Evolutionary conservation across 805 yeast species (phyloP), one percentile per base, ranked within the genome.

Genomic region (Wickerhamomyces silvicola): DNA sequence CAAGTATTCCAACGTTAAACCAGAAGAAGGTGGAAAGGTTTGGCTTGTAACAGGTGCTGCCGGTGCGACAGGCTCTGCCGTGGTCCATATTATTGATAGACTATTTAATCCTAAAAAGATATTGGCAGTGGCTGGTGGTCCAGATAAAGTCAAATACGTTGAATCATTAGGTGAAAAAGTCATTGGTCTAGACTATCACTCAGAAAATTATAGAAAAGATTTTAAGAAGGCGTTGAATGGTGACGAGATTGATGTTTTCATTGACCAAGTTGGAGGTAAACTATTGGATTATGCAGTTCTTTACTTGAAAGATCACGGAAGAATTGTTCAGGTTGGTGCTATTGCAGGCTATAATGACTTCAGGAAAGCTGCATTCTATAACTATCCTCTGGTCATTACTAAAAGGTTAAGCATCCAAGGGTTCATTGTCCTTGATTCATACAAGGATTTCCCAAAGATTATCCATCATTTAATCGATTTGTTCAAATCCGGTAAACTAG

Each of bases 241-340:
- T 10, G 66, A 70, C 33, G 64, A 62, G 31, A 68, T 69, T 23
- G 78, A 75, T 43, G 60, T 66, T 24, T 77, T 67, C 52, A 73
- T 64, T 39, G 86, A 78, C 49, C 71, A 71, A 41, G 84, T 78
- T 22, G 85, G 84, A 28, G 85, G 84, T 25, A 61, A 64, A 32
- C 62, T 70, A 14, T 60, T 78, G 45, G 73, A 70, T 41, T 52
- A 59, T 17, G 68, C 70, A 32, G 47, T 65, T 36, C 36, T 37
- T 10, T 35, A 47, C 31, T 30, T 59, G 38, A 70, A 62, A 40
- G 52, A 50, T 7, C 51, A 48, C 23, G 77, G 74, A 25, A 57
- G 51, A 22, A 56, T 79, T 24, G 49, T 75, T 34, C 78, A 75
- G n/a, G 75, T 81, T 57, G 85, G 85, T 39, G 65, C 77, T 10